phyloP scores from a whole-genome alignment of 768 basidiomycete species.

The Crucibulum laeve region DNA sequence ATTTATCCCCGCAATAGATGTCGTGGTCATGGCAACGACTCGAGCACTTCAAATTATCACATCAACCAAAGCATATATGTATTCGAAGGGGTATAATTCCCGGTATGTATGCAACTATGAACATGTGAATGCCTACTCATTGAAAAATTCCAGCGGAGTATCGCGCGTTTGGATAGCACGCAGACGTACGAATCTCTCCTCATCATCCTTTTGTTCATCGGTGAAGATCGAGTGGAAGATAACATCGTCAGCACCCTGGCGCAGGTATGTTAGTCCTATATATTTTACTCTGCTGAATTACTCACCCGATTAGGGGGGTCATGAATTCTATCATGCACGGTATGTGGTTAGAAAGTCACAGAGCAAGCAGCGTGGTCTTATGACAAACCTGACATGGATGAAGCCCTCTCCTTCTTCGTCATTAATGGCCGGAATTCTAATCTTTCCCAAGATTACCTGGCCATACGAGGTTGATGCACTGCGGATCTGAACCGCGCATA shows the following conservation, averaged over 20 bases:
- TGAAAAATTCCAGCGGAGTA: constrained; percentile 65
- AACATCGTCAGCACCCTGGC: constrained; percentile 61
- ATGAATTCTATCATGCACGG: too few species aligned
- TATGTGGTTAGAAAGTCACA: constrained; percentile 20
- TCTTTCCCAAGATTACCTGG: constrained; percentile 71
- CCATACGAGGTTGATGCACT: constrained; percentile 63
- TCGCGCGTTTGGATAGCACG: constrained; percentile 58
- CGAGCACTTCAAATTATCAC: not conserved
- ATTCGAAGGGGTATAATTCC: not conserved
- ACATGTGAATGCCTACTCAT: constrained; percentile 39
- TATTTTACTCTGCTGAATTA: constrained; percentile 3
- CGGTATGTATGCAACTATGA: not conserved
- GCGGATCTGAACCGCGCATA: constrained; percentile 31
- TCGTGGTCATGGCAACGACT: not conserved
- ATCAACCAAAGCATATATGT: not conserved
- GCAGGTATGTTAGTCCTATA: constrained; percentile 6
- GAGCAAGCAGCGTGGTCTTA: constrained; percentile 3
- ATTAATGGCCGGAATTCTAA: constrained; percentile 62
- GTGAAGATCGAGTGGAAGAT: constrained; percentile 71
- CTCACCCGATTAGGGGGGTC: constrained; percentile 69
- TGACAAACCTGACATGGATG: constrained; percentile 62
- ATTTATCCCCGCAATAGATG: constrained; percentile 12
- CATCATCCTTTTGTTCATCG: constrained; percentile 45
- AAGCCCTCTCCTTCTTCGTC: constrained; percentile 63
- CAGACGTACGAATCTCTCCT: constrained; percentile 52